Evolutionary conservation across 2,329 filamentous ascomycete genomes (phyloP), one percentile per base, ranked within the genome.

Genomic region (Aspergillus tubingensis): DNA sequence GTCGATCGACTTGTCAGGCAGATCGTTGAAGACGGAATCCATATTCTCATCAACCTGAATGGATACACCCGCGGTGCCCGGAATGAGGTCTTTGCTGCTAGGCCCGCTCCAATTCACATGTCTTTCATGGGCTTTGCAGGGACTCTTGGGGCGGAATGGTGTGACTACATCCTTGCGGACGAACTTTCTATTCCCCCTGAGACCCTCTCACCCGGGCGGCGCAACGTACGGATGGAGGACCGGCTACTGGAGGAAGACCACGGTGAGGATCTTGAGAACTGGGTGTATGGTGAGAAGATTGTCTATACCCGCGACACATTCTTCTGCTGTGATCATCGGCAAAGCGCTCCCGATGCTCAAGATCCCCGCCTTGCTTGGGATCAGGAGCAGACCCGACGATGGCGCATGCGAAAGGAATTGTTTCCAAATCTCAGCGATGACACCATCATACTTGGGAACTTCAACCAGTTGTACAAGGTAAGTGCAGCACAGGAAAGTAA

Each of bases 91-190:
- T 99, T 99, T 74, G 95, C 95, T 21, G 95, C 95, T 21, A 87
- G 96, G 25, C 92, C 95, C 15, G 92, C 93, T 2, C 95, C 95
- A 0, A 92, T 99, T 47, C 95, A 99, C 67, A 99, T 99, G 95
- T 96, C 95, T 0, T 99, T 99, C 71, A 99, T 99, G 95, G 95
- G 95, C 0, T 99, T 99, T 73, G 95, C 95, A 0, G 95, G 95
- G 8, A 97, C 94, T 0, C 81, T 99, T 1, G 95, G 95, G 5
- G 95, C 95, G 2, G 95, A 99, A 73, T 99, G 95, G 95, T 99
- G 95, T 68, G 95, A 99, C 74, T 99, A 99, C 71, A 88, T 99
- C 15, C 85, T 98, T 25, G 93, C 95, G 3, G 95, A 99, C 71
- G 83, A 90, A 54, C 94, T 90, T 1, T 92, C 95, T 0, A 89